Conservation (phyloP, 2,329 filamentous ascomycete species). For the Neofusicoccum parvum region DNA sequence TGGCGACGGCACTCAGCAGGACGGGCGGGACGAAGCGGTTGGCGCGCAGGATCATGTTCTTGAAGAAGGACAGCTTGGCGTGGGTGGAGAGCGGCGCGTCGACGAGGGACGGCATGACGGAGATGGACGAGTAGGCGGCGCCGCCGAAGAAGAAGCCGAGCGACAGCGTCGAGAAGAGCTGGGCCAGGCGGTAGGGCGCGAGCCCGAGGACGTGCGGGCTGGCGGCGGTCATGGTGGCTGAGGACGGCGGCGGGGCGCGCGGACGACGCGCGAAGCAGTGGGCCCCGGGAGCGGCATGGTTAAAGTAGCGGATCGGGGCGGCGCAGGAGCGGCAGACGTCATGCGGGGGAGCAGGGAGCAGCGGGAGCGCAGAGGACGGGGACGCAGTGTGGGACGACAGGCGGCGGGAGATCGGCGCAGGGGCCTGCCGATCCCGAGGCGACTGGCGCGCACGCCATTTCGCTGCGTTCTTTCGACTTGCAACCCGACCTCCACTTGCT, state of each 20-base stretch:
- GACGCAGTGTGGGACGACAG: no score
- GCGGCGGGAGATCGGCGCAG: slow-evolving; percentile 12
- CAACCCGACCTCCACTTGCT: not conserved
- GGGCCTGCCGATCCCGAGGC: not conserved
- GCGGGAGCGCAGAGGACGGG: not conserved
- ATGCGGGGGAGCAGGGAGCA: not conserved
- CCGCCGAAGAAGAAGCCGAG: slow-evolving; percentile 11
- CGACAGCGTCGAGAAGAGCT: slow-evolving; percentile 1
- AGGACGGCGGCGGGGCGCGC: not conserved
- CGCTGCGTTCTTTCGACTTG: not conserved
- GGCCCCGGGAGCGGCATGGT: not conserved
- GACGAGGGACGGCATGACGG: slow-evolving; percentile 12
- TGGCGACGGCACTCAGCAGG: slow-evolving; percentile 1
- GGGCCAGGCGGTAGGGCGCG: not conserved
- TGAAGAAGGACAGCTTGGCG: slow-evolving; percentile 15
- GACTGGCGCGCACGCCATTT: slow-evolving; percentile 3
- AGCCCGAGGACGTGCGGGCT: not conserved
- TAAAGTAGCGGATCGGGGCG: not conserved
- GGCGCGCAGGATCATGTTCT: slow-evolving; percentile 1
- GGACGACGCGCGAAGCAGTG: not conserved
- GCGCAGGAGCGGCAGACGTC: not conserved
- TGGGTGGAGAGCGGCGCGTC: slow-evolving; percentile 8
- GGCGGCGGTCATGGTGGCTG: not conserved
- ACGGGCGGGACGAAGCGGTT: slow-evolving; percentile 13
- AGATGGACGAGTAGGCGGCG: not conserved